Conservation (phyloP, 139 green algal genomes). For the Coccomyxa sp. region DNA sequence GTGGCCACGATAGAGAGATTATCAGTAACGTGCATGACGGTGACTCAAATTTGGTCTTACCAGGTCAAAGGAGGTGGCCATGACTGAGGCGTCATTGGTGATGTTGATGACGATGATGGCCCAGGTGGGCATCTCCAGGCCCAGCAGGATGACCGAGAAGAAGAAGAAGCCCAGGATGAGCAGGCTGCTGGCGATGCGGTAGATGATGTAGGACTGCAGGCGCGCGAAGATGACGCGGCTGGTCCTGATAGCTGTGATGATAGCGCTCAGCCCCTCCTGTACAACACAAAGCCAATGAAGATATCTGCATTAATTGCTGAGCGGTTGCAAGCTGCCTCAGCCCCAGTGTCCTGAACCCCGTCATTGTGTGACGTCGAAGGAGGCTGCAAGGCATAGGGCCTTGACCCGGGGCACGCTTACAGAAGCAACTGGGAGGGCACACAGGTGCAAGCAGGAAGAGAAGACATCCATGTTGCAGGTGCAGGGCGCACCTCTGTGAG, state of each 20-base stretch:
- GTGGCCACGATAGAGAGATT: too few relatives aligned
- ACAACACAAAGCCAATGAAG: not conserved
- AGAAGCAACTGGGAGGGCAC: too few relatives aligned
- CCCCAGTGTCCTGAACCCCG: too few relatives aligned
- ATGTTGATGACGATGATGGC: conserved; percentile 20
- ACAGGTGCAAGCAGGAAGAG: not conserved
- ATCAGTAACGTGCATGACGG: too few relatives aligned
- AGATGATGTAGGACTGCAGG: conserved; percentile 36
- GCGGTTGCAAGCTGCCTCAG: too few relatives aligned
- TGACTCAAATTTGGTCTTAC: too few relatives aligned
- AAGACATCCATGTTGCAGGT: not conserved
- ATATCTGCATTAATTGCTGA: not conserved
- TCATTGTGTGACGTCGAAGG: too few relatives aligned
- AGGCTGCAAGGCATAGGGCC: too few relatives aligned
- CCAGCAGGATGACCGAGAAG: conserved; percentile 18
- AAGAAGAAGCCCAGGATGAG: conserved; percentile 27
- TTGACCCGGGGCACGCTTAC: too few relatives aligned
- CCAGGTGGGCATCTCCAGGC: conserved; percentile 27
- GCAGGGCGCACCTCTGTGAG: conserved; percentile 40
- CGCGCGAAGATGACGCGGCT: conserved; percentile 33
- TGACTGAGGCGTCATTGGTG: conserved; percentile 40
- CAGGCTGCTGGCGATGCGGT: conserved; percentile 19
- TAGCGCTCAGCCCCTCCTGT: conserved; percentile 78
- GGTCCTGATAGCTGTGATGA: conserved; percentile 59
- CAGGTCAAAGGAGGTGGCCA: conserved; percentile 34